A percentile compares a stretch with the other conserved stretches of the same genome.
These are phyloP conservation scores for Cryptosporidium tyzzeri DNA, from an alignment of 169 alveolate species.

Conservation along the genomic window DNA sequence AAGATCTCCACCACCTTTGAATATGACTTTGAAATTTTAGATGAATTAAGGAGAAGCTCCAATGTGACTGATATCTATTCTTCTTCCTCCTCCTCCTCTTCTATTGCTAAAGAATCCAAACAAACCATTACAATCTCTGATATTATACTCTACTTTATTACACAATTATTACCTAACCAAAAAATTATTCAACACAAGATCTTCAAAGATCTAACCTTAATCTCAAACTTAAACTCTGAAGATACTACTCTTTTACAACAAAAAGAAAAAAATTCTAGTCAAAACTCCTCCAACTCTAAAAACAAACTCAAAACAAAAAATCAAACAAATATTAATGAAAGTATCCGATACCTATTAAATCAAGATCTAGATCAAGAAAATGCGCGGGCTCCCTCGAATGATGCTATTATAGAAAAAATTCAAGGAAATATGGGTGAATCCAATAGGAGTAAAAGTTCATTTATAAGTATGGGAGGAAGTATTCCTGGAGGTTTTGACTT, in stretches of 20 bases:
- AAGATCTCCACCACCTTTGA: slow-evolving; percentile 9
- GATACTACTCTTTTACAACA: neutral
- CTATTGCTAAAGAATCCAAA: neutral
- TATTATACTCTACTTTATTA: slow-evolving; percentile 26
- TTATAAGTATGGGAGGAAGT: neutral
- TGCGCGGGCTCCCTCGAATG: neutral
- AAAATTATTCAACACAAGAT: slow-evolving; percentile 23
- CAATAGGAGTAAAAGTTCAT: neutral
- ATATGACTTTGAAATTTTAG: slow-evolving; percentile 49
- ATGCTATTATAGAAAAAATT: neutral
- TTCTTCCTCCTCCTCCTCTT: neutral
- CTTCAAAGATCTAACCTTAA: slow-evolving; percentile 12
- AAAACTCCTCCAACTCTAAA: neutral
- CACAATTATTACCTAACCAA: slow-evolving; percentile 22
- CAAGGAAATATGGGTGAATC: neutral
- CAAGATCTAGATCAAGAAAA: neutral
- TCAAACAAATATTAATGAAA: too few species aligned
- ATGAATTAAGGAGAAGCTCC: slow-evolving; percentile 34
- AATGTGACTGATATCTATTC: neutral
- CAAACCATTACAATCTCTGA: slow-evolving; percentile 15
- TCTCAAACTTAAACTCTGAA: slow-evolving; percentile 10
- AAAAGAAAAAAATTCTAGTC: neutral
- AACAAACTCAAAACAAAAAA: neutral
- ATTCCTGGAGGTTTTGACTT: neutral
- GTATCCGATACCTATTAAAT: neutral